Conservation (phyloP, 345 rosid species). For the Euphorbia pulcherrima region DNA sequence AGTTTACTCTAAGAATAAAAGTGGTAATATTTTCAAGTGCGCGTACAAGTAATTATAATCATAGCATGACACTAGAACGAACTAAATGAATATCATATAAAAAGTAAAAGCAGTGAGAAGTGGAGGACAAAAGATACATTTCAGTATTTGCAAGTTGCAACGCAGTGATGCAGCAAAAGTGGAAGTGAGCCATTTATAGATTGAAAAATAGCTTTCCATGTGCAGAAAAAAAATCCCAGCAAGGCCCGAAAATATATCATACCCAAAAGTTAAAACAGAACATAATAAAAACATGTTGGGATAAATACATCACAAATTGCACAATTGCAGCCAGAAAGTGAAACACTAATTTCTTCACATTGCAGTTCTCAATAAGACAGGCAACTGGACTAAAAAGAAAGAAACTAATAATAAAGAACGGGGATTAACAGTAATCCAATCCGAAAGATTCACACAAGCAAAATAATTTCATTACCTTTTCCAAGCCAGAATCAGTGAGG, state of each 20-base stretch:
- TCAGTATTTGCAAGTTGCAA: background rate
- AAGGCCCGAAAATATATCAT: background rate
- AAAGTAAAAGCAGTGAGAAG: background rate
- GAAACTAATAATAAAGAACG: background rate
- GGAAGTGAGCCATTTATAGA: background rate
- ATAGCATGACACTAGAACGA: background rate
- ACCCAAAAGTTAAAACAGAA: background rate
- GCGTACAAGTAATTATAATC: background rate
- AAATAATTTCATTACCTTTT: constrained; percentile 43
- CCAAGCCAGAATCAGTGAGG: constrained; percentile 91
- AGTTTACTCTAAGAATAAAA: background rate
- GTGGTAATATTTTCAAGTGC: background rate
- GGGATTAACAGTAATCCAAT: background rate
- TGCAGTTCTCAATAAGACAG: background rate
- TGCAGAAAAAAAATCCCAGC: background rate
- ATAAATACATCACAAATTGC: background rate
- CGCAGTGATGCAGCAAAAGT: background rate
- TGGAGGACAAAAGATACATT: background rate
- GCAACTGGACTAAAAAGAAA: background rate
- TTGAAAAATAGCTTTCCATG: background rate
- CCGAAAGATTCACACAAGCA: background rate
- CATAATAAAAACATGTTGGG: background rate
- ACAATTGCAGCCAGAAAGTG: background rate
- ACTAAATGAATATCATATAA: background rate
- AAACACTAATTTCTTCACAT: background rate